Conservation (phyloP, 1,139 yeast genomes). For the Hansenula sp. region DNA sequence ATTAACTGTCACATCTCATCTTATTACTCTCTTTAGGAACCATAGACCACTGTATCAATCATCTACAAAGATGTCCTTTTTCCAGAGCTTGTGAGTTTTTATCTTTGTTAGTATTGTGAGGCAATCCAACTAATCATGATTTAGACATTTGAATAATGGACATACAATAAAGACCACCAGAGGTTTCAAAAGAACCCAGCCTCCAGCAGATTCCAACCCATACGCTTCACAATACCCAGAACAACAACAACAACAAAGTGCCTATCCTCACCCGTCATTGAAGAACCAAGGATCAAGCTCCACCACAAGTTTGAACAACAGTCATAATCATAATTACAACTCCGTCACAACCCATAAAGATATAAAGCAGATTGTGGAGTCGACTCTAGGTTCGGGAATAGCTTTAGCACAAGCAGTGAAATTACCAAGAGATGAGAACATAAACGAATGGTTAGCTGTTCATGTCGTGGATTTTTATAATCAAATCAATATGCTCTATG, state of each 20-base stretch:
- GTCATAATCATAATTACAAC: conserved; percentile 23
- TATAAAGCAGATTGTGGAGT: conserved; percentile 83
- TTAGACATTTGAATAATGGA: conserved; percentile 36
- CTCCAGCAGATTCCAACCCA: neutral
- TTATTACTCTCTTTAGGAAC: neutral
- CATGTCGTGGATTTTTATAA: conserved; percentile 89
- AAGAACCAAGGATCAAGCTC: neutral
- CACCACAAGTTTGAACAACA: neutral
- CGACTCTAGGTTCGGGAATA: conserved; percentile 90
- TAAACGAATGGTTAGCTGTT: conserved; percentile 94
- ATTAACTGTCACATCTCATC: neutral
- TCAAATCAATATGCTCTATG: conserved; percentile 94
- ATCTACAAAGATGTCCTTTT: conserved; percentile 37
- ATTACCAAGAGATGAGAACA: conserved; percentile 88
- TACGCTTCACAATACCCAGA: conserved; percentile 25
- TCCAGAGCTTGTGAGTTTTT: conserved; percentile 44
- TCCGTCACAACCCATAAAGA: conserved; percentile 61
- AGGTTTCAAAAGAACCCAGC: conserved; percentile 38
- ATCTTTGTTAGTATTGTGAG: neutral
- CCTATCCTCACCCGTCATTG: conserved; percentile 17
- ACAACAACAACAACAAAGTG: neutral
- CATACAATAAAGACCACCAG: conserved; percentile 51
- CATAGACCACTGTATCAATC: neutral
- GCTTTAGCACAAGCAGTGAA: conserved; percentile 90
- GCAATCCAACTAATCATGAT: no score